Conservation (phyloP, 148 eudicot genomes). For the Cornus florida region DNA sequence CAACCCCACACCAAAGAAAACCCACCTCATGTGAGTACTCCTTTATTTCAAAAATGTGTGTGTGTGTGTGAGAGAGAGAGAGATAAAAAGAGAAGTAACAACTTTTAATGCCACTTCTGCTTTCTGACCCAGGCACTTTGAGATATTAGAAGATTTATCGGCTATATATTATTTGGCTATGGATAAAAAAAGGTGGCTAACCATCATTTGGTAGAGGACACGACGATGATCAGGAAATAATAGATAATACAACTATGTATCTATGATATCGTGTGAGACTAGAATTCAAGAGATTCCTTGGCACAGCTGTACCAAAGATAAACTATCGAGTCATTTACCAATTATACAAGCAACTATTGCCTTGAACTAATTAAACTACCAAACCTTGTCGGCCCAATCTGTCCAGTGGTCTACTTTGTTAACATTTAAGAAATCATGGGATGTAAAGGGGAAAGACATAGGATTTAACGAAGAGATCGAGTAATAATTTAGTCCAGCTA, state of each 20-base stretch:
- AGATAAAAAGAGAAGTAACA: not conserved
- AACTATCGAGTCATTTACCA: conserved; percentile 7
- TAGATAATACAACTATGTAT: not conserved
- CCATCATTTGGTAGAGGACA: not conserved
- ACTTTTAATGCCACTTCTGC: not conserved
- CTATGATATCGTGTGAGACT: not conserved
- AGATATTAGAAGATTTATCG: not conserved
- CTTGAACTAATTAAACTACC: not conserved
- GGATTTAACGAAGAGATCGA: not conserved
- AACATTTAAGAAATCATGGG: not conserved
- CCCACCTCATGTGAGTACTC: not conserved
- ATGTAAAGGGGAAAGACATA: not conserved
- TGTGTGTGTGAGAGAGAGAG: too few species aligned
- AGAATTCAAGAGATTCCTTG: conserved; percentile 29
- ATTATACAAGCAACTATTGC: conserved; percentile 16
- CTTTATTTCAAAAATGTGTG: not conserved
- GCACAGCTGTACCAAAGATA: not conserved
- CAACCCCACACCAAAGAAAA: not conserved
- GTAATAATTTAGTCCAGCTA: not conserved
- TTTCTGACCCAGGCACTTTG: not conserved
- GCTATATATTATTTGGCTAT: not conserved
- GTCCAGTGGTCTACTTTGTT: not conserved
- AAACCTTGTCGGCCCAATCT: conserved; percentile 3
- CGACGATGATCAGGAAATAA: not conserved
- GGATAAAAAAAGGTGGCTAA: not conserved